Conservation (phyloP, 1,284 basidiomycete genomes). For the Exsudoporus floridanus region DNA sequence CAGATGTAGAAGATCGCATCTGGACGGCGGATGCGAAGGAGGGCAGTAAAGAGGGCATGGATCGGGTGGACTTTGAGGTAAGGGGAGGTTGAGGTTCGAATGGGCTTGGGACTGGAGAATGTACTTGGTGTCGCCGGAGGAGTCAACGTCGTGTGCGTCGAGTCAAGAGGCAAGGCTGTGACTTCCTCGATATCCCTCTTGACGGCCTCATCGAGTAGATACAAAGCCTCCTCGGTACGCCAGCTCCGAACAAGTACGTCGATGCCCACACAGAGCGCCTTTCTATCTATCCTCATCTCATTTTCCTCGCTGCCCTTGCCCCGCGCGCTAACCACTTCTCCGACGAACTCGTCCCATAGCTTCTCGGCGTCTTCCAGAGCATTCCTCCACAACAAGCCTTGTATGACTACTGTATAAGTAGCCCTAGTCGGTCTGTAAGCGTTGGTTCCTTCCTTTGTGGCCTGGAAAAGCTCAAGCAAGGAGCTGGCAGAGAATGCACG, state of each 20-base stretch:
- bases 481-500: constrained; percentile 27
- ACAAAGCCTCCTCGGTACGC: constrained; percentile 49
- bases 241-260: constrained; percentile 48
- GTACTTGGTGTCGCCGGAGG: constrained; percentile 2
- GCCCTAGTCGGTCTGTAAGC: constrained; percentile 42
- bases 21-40: constrained; percentile 47
- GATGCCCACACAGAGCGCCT: constrained; percentile 51
- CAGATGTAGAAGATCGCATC: constrained; percentile 63
- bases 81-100: constrained; percentile 2
- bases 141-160: not conserved
- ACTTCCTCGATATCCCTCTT: constrained; percentile 16
- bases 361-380: constrained; percentile 38
- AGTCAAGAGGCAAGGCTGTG: not conserved
- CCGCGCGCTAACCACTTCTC: constrained; percentile 25
- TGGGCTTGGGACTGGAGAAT: not conserved
- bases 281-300: constrained; percentile 41
- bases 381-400: constrained; percentile 45
- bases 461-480: constrained; percentile 43
- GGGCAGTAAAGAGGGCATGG: constrained; percentile 52
- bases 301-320: constrained; percentile 14
- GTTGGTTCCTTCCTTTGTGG: constrained; percentile 22
- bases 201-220: constrained; percentile 45
- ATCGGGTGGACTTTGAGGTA: constrained; percentile 39
- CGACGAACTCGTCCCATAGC: constrained; percentile 46
- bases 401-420: constrained; percentile 51